Conservation (phyloP, 2,329 filamentous ascomycete genomes). For the Bipolaris gigantea region DNA sequence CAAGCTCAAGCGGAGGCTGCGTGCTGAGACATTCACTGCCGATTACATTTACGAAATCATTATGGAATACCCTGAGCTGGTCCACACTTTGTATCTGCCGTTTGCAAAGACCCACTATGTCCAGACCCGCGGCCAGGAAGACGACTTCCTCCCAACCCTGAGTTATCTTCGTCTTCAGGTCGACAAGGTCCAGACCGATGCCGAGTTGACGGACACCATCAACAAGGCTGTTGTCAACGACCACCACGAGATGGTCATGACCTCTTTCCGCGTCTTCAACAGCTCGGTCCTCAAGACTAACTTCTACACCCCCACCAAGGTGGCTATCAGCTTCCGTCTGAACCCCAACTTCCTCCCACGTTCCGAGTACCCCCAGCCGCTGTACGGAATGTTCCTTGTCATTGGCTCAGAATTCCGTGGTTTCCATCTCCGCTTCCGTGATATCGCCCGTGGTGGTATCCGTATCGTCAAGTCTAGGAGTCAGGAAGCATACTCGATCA, state of each 20-base stretch:
- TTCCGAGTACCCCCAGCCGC: conserved; percentile 87
- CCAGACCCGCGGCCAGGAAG: conserved; percentile 64
- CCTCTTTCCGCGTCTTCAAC: conserved; percentile 95
- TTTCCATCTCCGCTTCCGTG: conserved; percentile 96
- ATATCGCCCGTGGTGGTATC: conserved; percentile 95
- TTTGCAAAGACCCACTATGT: conserved; percentile 88
- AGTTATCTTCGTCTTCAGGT: conserved; percentile 68
- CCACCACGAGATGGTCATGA: conserved; percentile 98
- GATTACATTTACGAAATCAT: conserved; percentile 99
- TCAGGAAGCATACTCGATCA: conserved; percentile 94
- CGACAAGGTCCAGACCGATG: conserved; percentile 58
- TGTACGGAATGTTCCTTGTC: conserved; percentile 98
- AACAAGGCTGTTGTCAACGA: conserved; percentile 64
- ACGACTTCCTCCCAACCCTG: conserved; percentile 71
- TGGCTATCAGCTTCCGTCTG: conserved; percentile 93
- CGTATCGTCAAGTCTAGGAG: conserved; percentile 98
- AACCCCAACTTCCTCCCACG: conserved; percentile 86
- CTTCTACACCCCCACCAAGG: conserved; percentile 96
- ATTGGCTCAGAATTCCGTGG: conserved; percentile 96
- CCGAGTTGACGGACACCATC: conserved; percentile 46
- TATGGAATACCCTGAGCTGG: conserved; percentile 80
- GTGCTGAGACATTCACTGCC: conserved; percentile 95
- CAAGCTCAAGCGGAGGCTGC: conserved; percentile 92
- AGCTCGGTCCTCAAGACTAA: conserved; percentile 93
- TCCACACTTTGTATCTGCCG: conserved; percentile 84